Evolutionary conservation across 2,329 filamentous ascomycete species (phyloP), one percentile per base, ranked within the genome.

Genomic region (Beauveria varroae): DNA sequence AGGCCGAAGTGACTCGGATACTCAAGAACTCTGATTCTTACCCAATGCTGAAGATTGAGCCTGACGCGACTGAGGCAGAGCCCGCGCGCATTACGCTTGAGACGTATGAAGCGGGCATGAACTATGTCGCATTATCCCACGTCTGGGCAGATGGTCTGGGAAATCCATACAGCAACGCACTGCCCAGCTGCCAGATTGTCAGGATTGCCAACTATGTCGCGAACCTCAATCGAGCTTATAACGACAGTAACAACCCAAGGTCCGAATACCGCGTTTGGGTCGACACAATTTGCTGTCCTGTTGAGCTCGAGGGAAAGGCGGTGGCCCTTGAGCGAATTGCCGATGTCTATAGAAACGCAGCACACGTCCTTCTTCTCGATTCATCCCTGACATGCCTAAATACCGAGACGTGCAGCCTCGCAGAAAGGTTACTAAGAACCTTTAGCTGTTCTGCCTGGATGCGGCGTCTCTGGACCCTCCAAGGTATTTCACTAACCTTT

Each of bases 391-490:
- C 67, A 41, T 62, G 8, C 67, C 68, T 44, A 51, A 63, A 20
- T 63, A 66, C 0, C 40, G 65, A 3, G 41, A 57, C 5, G 57
- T 63, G 14, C 58, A 64, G 14, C 60, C 56, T 8, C 64, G 65
- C 58, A 5, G 72, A 75, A 50, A 60, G 71, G 16, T 54, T 74
- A 0, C 57, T 71, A 5, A 65, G 71, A 18, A 66, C 74, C 3
- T 68, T 74, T 37, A 70, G 62, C 5, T 64, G 66, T 14, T 74
- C 73, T 4, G 65, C 69, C 22, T 77, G 75, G 74, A 73, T 75
- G 65, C 68, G 73, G 50, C 66, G 74, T 5, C 65, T 76, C 1
- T 77, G 74, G 75, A 77, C 75, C 0, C 67, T 76, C 16, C 74
- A 76, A 65, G 67, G 68, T 65, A 63, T 22, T 20, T 10, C n/a